Evolutionary conservation across 2,329 filamentous ascomycete genomes (phyloP).

Genomic region (Sporothrix inflata): DNA sequence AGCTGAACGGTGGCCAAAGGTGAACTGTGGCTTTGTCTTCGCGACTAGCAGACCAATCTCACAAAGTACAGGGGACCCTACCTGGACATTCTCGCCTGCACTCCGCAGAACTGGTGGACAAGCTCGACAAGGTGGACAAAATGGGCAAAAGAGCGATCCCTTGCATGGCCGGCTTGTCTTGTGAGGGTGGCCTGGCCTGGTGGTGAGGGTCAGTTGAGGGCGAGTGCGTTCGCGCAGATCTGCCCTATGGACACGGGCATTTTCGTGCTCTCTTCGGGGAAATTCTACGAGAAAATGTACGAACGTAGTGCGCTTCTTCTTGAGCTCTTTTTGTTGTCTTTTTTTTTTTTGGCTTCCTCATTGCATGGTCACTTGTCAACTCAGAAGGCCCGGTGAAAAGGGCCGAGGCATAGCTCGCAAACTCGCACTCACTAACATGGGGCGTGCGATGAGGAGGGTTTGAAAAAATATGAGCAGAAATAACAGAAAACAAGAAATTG

Average conservation of each 20-base stretch:
- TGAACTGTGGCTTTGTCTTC: neutral
- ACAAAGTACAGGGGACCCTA: too few relatives aligned
- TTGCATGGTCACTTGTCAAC: neutral
- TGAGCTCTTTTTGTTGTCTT: neutral
- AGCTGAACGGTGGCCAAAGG: neutral
- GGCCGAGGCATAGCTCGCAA: neutral
- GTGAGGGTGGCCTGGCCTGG: neutral
- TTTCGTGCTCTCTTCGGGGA: neutral
- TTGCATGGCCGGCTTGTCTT: neutral
- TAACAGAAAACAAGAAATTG: neutral
- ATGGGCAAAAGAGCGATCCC: neutral
- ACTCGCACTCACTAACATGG: neutral
- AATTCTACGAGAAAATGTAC: neutral
- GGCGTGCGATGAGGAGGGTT: neutral
- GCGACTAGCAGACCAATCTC: neutral
- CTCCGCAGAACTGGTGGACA: neutral
- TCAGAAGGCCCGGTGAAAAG: neutral
- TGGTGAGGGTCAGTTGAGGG: neutral
- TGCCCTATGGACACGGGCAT: neutral
- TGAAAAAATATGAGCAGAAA: neutral
- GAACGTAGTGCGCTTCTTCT: conserved; percentile 16
- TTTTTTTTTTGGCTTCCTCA: neutral
- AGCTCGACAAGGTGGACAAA: neutral
- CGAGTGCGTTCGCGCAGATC: neutral
- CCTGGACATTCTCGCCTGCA: too few relatives aligned